phyloP scores from a whole-genome alignment of 495 filamentous ascomycete species.

The Penicillium macrosclerotiorum region DNA sequence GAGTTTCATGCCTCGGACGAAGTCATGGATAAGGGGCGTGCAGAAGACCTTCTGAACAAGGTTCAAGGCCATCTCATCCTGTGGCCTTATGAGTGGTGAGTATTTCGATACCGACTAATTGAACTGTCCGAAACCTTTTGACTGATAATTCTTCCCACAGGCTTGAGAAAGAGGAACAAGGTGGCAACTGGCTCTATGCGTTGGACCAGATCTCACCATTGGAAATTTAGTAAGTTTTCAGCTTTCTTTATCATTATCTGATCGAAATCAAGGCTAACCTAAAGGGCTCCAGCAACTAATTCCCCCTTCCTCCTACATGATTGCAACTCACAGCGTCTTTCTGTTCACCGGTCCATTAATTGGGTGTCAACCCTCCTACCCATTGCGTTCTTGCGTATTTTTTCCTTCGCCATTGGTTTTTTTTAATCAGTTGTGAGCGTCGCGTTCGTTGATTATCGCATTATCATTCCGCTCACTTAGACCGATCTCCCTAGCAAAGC shows the following conservation, averaged over 20 bases:
- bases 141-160: slow-evolving; percentile 28
- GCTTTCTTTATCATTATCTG: no score
- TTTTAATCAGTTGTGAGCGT: not conserved
- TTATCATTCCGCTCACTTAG: slow-evolving; percentile 14
- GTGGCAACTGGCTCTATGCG: slow-evolving; percentile 95
- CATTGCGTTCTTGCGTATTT: no score
- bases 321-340: slow-evolving; percentile 19
- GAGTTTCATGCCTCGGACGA: slow-evolving; percentile 72
- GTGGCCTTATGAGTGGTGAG: slow-evolving; percentile 89
- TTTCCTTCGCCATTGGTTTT: not conserved
- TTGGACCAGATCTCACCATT: slow-evolving; percentile 93
- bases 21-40: slow-evolving; percentile 65
- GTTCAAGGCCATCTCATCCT: slow-evolving; percentile 86
- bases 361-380: no score
- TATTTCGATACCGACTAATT: not conserved
- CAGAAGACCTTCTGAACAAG: slow-evolving; percentile 76
- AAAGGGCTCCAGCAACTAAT: slow-evolving; percentile 30
- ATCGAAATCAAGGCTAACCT: no score
- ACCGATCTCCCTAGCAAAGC: not conserved
- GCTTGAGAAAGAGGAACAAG: slow-evolving; percentile 83
- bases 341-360: no score
- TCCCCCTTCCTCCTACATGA: slow-evolving; percentile 6
- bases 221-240: slow-evolving; percentile 94
- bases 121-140: not conserved
- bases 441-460: slow-evolving; percentile 11